Base-by-base conservation (phyloP, 345 rosid species). In the Acer saccharum region DNA sequence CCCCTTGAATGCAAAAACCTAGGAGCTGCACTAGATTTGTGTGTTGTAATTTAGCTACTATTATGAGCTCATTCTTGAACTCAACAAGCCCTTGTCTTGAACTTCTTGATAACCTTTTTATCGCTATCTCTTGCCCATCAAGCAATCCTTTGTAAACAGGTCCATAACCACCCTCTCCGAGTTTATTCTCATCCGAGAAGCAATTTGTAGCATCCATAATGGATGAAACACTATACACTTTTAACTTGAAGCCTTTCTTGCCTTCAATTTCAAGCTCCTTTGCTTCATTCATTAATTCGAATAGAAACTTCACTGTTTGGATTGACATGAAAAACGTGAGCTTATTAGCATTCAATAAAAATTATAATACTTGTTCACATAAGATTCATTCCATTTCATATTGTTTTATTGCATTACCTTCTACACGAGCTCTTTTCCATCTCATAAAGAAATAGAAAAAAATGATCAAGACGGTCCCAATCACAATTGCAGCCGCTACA, bases 1-100 rank as follows among this genome's bases (percentile, higher is more conserved):
- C 80, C 3, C 69, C 73, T 20, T 50, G 61, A 32, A 80, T 32
- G 69, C 77, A 76, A 29, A 68, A 80, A 4, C 77, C 77, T 13
- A 80, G 4, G 5, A 80, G 83, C 14, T 60, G 16, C 6, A 77
- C 84, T 20, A 77, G 78, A 50, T 81, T 81, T 13, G 23, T 68
- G 65, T 77, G 76, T 14, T 77, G 78, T 3, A 81, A 23, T 43
- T 73, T 81, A 18, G 81, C 77, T 54, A 73, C 69, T 16, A 76
- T 35, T 21, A 71, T 61, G 21, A 77, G 80, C 69, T 81, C 77
- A 76, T 81, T 81, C 64, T 81, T 81, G 44, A 67, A 81, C 69
- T 81, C 80, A 32, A 65, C 60, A n/a, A 81, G 77, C 18, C 80
- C 83, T 71, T 81, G 80, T 60, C 83, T 55, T 14, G 83, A 76